Evolutionary conservation across 1,284 basidiomycete species (phyloP), one percentile per base, ranked within the genome.

Genomic region (Sphagnurus paluster): DNA sequence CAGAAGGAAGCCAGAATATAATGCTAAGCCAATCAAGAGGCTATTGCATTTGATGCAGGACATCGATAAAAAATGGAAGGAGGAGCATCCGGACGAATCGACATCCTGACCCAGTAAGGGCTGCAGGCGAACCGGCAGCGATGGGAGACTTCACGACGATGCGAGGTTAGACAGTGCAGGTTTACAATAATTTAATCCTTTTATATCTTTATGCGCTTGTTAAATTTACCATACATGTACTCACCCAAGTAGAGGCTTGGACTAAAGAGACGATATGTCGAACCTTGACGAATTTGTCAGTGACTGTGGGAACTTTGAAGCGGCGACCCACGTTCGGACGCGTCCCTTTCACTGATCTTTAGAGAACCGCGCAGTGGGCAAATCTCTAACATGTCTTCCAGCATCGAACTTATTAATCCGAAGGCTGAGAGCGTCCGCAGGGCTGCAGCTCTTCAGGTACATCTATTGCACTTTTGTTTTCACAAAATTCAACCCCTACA

Each of bases 401-500:
- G 84, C 63, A 90, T 95, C 66, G 91, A 95, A 72, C 87, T 93
- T 59, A 91, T 96, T 66, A 96, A 96, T 65, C 93, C 93, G 33
- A 91, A 93, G 68, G 95, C 95, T 34, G 96, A 99, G 80, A 94
- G 90, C 64, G 87, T 99, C 39, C 78, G 93, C 57, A 79, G 96
- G 57, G 85, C 91, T 32, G 93, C 94, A 56, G 95, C 95, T 35
- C 78, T 98, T 41, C 93, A 96, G 84, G 94, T 94, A 69, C 41
- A 32, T 42, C 53, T 44, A 38, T 46, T 26, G 20, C 39, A 38
- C 60, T 48, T 48, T 48, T 48, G 46, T 29, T 56, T 39, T 20
- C 4, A 24, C 34, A n/a, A 34, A 47, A 42, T 25, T 33, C 42
- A 54, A 42, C 5, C 26, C 42, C 40, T 55, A 40, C 57, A 90